phyloP scores from a whole-genome alignment of 2,329 filamentous ascomycete genomes.

The Trichoderma atroviride region DNA sequence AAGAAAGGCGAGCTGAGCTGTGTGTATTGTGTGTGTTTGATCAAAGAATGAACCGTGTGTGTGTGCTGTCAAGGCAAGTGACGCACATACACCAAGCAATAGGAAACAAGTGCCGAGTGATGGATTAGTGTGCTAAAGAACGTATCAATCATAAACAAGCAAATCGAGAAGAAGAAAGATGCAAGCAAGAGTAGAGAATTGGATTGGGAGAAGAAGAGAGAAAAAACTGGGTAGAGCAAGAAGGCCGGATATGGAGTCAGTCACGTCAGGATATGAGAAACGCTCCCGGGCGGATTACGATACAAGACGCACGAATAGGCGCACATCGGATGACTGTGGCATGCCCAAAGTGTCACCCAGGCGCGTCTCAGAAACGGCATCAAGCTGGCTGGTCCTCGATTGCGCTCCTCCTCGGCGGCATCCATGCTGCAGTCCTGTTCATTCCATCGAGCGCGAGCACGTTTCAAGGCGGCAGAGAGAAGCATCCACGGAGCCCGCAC shows the following conservation, averaged over 20 bases:
- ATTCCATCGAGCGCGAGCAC: constrained; percentile 11
- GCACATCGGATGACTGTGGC: constrained; percentile 16
- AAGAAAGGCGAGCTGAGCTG: constrained; percentile 8
- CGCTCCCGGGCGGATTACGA: background rate
- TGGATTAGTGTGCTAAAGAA: constrained; percentile 12
- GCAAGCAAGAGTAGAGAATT: background rate
- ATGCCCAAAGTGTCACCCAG: background rate
- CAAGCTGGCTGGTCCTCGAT: background rate
- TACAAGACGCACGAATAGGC: constrained; percentile 2
- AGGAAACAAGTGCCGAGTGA: constrained; percentile 6
- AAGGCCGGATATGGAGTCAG: background rate
- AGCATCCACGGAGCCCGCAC: background rate
- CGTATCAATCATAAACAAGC: constrained; percentile 16
- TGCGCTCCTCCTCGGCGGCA: background rate
- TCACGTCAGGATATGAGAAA: constrained; percentile 10
- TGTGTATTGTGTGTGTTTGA: background rate
- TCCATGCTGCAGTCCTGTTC: background rate
- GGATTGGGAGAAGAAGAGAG: background rate
- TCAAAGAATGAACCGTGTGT: constrained; percentile 20
- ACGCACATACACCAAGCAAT: background rate
- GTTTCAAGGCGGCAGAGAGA: background rate
- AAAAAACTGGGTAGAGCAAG: background rate
- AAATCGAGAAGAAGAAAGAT: background rate
- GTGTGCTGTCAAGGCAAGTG: constrained; percentile 16
- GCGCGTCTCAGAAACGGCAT: constrained; percentile 23